Conservation (phyloP, 129 eudicot genomes). For the Erigeron canadensis region DNA sequence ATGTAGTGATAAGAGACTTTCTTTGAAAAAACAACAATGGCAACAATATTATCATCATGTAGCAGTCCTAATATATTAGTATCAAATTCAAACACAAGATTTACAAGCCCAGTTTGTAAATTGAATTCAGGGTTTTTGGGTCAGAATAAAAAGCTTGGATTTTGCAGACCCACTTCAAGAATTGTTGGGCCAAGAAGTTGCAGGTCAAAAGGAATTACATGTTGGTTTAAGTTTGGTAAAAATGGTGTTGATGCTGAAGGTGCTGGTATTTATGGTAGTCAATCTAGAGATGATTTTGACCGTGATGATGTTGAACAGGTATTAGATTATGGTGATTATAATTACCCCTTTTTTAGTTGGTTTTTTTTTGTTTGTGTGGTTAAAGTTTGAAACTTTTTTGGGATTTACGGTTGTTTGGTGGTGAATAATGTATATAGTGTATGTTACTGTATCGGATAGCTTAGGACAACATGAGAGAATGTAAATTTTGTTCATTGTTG, state of each 20-base stretch:
- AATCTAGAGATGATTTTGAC: conserved; percentile 75
- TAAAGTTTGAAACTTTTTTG: neutral
- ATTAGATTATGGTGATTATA: too few relatives aligned
- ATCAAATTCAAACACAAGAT: conserved; percentile 15
- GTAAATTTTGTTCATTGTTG: neutral
- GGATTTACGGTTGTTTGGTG: neutral
- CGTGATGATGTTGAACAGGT: conserved; percentile 99
- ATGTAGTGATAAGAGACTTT: conserved; percentile 25
- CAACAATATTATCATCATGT: conserved; percentile 32
- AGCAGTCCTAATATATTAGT: conserved; percentile 26
- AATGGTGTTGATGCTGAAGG: conserved; percentile 94
- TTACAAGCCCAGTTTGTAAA: conserved; percentile 23
- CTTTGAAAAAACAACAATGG: conserved; percentile 41
- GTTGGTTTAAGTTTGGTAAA: conserved; percentile 92
- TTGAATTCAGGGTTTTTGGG: conserved; percentile 49
- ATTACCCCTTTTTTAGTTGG: neutral
- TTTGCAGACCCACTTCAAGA: conserved; percentile 42
- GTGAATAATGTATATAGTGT: neutral
- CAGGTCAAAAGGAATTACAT: conserved; percentile 43
- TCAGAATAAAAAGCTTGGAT: conserved; percentile 29
- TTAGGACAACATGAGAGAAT: neutral
- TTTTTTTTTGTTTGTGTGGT: neutral
- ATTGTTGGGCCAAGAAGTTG: conserved; percentile 44
- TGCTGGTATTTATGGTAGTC: conserved; percentile 93
- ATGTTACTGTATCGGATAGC: too few relatives aligned